Base-by-base conservation (phyloP, 768 basidiomycete genomes). In the Clathrus columnatus region DNA sequence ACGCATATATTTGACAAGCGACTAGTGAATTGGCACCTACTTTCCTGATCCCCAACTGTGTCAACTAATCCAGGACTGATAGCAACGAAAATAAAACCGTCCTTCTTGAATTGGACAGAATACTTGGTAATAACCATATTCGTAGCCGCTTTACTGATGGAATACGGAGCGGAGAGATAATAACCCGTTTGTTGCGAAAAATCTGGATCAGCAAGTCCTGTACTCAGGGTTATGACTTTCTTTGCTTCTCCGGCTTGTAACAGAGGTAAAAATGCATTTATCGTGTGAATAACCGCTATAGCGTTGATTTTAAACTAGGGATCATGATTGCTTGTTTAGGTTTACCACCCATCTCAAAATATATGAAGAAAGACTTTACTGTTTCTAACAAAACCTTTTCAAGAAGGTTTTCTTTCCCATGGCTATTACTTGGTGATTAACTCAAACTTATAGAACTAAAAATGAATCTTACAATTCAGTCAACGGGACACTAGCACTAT, bases 221-320 rank as follows among this genome's bases (percentile, higher is more conserved):
- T 64, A 55, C 59, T 62, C 55, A 75, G 52, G 1, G 66, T 61
- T 58, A 73, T 59, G 44, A 74, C 69, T 55, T 69, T 72, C 63
- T 73, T 71, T 20, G 54, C 42, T n/a, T 61, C 18, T 8, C 71
- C 65, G 3, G 62, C 60, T 29, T 58, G 60, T 41, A 75, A 61
- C 20, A 75, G 64, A 10, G 74, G 73, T 6, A 76, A 65, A 65
- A 75, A 72, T 4, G 62, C 62, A 61, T 71, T 70, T 56, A 64
- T 70, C 10, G 70, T 67, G 58, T 65, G 63, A 16, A 72, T 62
- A 18, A 66, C 63, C 26, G 71, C 72, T 48, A 70, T 43, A 44
- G 70, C 67, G 61, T 76, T 75, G 27, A 64, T 61, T 16, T 64
- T 60, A 59, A 65, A 67, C 65, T 69, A 49, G n/a, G n/a, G n/a